Evolutionary conservation across 441 rosid genomes (phyloP).

Genomic region (Mallotus japonicus): DNA sequence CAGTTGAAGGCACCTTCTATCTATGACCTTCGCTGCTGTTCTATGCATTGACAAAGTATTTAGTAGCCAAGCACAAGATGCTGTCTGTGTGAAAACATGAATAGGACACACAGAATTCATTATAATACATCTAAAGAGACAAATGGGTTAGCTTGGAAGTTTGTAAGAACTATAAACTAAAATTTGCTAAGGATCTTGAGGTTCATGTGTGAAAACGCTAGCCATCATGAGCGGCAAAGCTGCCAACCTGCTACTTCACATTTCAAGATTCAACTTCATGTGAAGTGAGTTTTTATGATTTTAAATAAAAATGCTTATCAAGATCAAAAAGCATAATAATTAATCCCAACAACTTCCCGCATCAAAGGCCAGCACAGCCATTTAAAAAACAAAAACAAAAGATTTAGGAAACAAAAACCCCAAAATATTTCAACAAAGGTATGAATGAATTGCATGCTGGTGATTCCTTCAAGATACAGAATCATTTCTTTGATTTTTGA

Average conservation of each 20-base stretch:
- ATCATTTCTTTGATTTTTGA: slow-evolving; percentile 21
- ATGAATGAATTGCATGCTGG: background rate
- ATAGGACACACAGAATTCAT: background rate
- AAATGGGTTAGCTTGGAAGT: background rate
- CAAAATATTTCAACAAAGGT: background rate
- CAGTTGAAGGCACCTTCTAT: background rate
- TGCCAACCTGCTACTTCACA: slow-evolving; percentile 14
- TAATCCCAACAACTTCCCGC: too few relatives aligned
- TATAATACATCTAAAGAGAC: background rate
- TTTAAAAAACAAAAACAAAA: background rate
- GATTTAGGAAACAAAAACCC: background rate
- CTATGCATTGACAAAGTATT: too few relatives aligned
- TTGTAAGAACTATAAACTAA: background rate
- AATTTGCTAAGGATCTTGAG: background rate
- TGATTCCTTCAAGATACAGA: slow-evolving; percentile 5
- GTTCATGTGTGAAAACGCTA: slow-evolving; percentile 14
- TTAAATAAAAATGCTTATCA: background rate
- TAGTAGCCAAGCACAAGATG: too few relatives aligned
- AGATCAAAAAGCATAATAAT: background rate
- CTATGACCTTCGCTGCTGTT: background rate
- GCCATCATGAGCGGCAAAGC: slow-evolving; percentile 8
- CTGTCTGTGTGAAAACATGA: background rate
- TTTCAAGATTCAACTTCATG: slow-evolving; percentile 19
- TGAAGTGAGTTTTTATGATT: background rate
- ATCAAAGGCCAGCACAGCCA: background rate